Conservation (phyloP, 1,139 yeast species). For the Candida sojae region DNA sequence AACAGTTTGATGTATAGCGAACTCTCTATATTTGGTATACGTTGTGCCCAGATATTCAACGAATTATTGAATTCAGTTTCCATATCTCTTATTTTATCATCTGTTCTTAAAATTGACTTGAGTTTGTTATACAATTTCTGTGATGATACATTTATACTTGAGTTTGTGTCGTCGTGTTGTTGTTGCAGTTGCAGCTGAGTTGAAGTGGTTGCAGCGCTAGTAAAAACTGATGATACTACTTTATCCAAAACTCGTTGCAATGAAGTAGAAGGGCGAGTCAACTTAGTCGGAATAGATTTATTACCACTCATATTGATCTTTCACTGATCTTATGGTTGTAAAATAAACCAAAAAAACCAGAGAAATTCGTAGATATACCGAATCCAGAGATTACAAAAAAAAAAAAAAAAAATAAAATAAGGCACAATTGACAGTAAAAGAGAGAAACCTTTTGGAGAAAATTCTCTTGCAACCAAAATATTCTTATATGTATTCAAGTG, state of each 20-base stretch:
- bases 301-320: neutral
- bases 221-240: conserved; percentile 22
- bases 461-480: conserved; percentile 1
- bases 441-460: neutral
- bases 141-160: conserved; percentile 8
- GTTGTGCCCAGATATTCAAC: conserved; percentile 43
- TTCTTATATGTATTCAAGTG: neutral
- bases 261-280: conserved; percentile 33
- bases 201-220: conserved; percentile 7
- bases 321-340: neutral
- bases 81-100: conserved; percentile 11
- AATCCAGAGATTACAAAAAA: conserved; percentile 1
- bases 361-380: too few species aligned
- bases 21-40: conserved; percentile 42
- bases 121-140: conserved; percentile 12
- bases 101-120: conserved; percentile 14
- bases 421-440: neutral
- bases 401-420: neutral
- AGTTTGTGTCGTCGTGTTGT: conserved; percentile 7
- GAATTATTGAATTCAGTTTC: conserved; percentile 20
- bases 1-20: conserved; percentile 42
- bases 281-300: conserved; percentile 1
- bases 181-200: conserved; percentile 7
- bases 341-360: neutral
- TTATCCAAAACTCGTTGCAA: conserved; percentile 31